These are phyloP conservation scores for Fusarium humuli DNA, from an alignment of 2,329 filamentous ascomycete species.

Conservation along the genomic window DNA sequence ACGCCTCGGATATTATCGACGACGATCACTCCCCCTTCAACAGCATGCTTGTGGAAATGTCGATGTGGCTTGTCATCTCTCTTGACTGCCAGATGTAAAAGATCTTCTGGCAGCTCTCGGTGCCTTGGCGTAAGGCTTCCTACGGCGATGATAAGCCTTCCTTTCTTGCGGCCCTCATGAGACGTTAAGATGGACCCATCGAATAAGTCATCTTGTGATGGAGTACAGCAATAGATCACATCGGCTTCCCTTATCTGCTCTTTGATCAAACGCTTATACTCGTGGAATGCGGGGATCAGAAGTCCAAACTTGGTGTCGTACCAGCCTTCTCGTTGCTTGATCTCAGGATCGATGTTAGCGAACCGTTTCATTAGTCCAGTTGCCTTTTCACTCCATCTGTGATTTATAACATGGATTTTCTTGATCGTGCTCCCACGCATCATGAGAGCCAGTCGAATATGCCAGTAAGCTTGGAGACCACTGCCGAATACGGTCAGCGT, in stretches of 20 bases:
- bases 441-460: slow-evolving; percentile 84
- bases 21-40: slow-evolving; percentile 73
- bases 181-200: slow-evolving; percentile 78
- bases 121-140: slow-evolving; percentile 78
- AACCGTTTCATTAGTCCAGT: slow-evolving; percentile 63
- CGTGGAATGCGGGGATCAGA: slow-evolving; percentile 77
- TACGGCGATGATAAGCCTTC: slow-evolving; percentile 77
- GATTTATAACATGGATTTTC: slow-evolving; percentile 85
- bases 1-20: slow-evolving; percentile 84
- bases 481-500: slow-evolving; percentile 87
- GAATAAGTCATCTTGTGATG: slow-evolving; percentile 79
- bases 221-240: slow-evolving; percentile 90
- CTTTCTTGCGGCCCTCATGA: slow-evolving; percentile 75
- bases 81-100: slow-evolving; percentile 73
- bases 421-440: slow-evolving; percentile 77
- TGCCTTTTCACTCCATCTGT: slow-evolving; percentile 71
- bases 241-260: slow-evolving; percentile 78
- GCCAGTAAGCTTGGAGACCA: slow-evolving; percentile 94
- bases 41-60: slow-evolving; percentile 75
- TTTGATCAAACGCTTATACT: slow-evolving; percentile 73
- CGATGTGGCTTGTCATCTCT: slow-evolving; percentile 58
- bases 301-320: slow-evolving; percentile 73
- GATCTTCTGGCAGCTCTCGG: slow-evolving; percentile 83
- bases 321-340: slow-evolving; percentile 71
- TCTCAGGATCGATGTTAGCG: slow-evolving; percentile 54